Conservation (phyloP, 106 monocot species). For the Dioscorea dumetorum region DNA sequence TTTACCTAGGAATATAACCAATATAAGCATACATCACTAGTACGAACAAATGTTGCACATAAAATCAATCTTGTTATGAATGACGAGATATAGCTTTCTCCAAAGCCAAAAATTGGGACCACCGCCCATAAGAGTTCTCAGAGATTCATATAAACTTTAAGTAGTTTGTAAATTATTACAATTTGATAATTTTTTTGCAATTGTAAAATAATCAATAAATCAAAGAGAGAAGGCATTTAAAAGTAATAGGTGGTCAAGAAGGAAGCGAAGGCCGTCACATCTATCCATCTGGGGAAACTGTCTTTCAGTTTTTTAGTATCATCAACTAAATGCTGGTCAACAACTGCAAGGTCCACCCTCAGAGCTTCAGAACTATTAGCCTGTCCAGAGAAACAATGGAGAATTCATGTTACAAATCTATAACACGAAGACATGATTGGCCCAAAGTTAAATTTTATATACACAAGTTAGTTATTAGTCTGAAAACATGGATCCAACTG, state of each 20-base stretch:
- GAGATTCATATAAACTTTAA: no score
- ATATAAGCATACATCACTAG: no score
- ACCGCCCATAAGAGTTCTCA: no score
- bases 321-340: conserved; percentile 49
- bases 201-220: background rate
- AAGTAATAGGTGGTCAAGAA: conserved; percentile 74
- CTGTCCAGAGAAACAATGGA: conserved; percentile 10
- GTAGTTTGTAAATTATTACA: no score
- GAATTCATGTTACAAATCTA: background rate
- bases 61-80: no score
- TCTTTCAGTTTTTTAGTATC: conserved; percentile 56
- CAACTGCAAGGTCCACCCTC: conserved; percentile 31
- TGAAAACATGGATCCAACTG: background rate
- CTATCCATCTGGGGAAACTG: conserved; percentile 77
- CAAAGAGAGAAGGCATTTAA: conserved; percentile 1
- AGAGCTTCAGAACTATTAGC: conserved; percentile 24
- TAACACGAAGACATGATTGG: no score
- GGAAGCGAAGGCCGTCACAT: conserved; percentile 57
- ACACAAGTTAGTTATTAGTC: conserved; percentile 63
- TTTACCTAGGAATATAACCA: no score
- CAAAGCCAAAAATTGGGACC: no score
- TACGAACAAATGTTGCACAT: no score
- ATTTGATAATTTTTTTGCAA: no score
- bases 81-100: no score
- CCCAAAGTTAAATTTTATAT: conserved; percentile 7